Evolutionary conservation across 148 eudicot genomes (phyloP).

Genomic region (Vaccinium macrocarpon): DNA sequence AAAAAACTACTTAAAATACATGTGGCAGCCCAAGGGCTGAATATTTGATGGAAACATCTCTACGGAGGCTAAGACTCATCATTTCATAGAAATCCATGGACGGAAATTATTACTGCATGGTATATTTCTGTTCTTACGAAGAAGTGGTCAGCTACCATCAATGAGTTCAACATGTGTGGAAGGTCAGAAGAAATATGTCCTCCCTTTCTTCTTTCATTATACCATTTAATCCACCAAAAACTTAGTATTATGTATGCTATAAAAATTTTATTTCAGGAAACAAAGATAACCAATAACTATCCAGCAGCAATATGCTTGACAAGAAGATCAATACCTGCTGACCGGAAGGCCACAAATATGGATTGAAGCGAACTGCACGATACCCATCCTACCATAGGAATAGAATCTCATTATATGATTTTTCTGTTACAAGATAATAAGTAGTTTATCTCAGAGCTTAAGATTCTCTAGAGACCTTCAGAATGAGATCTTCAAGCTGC

Average conservation of each 20-base stretch:
- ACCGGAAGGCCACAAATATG: constrained; percentile 88
- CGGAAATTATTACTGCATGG: background rate
- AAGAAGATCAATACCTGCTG: constrained; percentile 46
- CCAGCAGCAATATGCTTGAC: constrained; percentile 7
- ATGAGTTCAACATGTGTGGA: background rate
- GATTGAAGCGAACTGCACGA: constrained; percentile 94
- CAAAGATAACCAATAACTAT: background rate
- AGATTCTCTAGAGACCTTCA: constrained; percentile 43
- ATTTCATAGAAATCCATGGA: background rate
- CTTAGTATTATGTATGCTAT: background rate
- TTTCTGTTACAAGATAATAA: background rate
- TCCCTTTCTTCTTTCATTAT: background rate
- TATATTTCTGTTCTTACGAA: background rate
- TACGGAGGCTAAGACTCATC: background rate
- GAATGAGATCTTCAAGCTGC: constrained; percentile 69
- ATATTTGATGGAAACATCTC: background rate
- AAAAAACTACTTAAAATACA: background rate
- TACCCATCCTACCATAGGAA: constrained; percentile 68
- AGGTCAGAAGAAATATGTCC: background rate
- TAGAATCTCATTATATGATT: constrained; percentile 13
- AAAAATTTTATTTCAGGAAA: background rate
- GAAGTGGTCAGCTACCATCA: background rate
- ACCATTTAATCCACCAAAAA: background rate
- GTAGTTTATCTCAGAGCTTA: constrained; percentile 5
- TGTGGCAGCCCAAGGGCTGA: background rate